Conservation (phyloP, 2,329 filamentous ascomycete genomes). For the Cordyceps pruinosa region DNA sequence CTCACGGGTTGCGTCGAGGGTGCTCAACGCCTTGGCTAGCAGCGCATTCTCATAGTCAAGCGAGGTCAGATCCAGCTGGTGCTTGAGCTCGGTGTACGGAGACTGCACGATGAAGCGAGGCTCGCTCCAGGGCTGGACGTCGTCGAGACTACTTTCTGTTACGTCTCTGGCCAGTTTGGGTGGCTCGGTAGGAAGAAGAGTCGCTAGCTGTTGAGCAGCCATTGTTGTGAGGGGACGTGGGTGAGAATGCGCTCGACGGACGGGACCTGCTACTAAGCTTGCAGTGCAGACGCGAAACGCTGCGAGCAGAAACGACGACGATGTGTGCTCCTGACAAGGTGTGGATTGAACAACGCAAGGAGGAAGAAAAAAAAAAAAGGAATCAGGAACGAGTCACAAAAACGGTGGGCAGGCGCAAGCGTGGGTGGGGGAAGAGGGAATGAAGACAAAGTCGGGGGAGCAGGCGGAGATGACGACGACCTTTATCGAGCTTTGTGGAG, state of each 20-base stretch:
- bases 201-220: slow-evolving; percentile 6
- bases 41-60: slow-evolving; percentile 60
- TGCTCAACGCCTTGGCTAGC: slow-evolving; percentile 63
- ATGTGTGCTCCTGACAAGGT: not conserved
- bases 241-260: not conserved
- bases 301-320: not conserved
- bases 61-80: slow-evolving; percentile 65
- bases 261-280: not conserved
- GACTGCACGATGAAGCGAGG: slow-evolving; percentile 53
- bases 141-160: slow-evolving; percentile 15
- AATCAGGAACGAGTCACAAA: not conserved
- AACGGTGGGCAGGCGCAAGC: not conserved
- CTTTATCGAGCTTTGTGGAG: not conserved
- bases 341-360: not conserved
- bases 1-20: slow-evolving; percentile 52
- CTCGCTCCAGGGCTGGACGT: slow-evolving; percentile 19
- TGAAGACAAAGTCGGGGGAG: not conserved
- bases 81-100: slow-evolving; percentile 63
- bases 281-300: not conserved
- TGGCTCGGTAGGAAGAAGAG: slow-evolving; percentile 16
- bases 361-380: not conserved
- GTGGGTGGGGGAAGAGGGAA: slow-evolving; percentile 1
- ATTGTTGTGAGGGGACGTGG: not conserved
- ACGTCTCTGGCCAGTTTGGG: slow-evolving; percentile 21
- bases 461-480: not conserved